Conservation (phyloP, 2,329 filamentous ascomycete species). For the Lachnum nothofagi region DNA sequence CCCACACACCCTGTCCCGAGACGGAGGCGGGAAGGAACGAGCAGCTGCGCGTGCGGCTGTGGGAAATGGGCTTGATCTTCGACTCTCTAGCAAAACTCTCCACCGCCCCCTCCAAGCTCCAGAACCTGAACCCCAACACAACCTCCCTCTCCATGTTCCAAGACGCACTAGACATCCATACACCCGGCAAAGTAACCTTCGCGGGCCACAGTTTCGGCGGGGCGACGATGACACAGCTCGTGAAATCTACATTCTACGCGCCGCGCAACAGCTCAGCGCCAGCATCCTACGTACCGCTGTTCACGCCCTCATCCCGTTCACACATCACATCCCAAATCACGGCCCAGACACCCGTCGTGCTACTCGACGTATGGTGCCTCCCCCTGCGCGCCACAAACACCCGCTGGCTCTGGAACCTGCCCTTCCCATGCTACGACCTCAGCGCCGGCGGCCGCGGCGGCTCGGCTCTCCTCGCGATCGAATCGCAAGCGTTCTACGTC, state of each 20-base stretch:
- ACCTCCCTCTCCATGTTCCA: conserved; percentile 54
- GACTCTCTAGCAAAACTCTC: conserved; percentile 66
- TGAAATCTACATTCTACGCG: conserved; percentile 73
- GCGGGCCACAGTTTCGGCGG: conserved; percentile 79
- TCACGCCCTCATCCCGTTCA: conserved; percentile 51
- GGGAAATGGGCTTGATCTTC: conserved; percentile 70
- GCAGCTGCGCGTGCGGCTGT: conserved; percentile 69
- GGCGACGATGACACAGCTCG: conserved; percentile 66
- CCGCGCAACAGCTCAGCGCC: conserved; percentile 39
- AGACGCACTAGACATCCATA: conserved; percentile 59
- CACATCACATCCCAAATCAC: conserved; percentile 62
- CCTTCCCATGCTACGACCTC: conserved; percentile 61
- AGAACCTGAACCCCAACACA: conserved; percentile 49
- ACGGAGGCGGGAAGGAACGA: conserved; percentile 63
- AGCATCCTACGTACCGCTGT: conserved; percentile 52
- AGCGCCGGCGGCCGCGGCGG: conserved; percentile 46
- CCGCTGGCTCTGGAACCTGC: conserved; percentile 62
- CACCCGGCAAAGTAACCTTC: conserved; percentile 68
- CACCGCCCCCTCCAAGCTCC: conserved; percentile 39
- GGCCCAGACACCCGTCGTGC: conserved; percentile 56
- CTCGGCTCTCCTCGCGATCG: conserved; percentile 60
- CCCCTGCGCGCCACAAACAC: conserved; percentile 62
- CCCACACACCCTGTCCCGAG: conserved; percentile 61
- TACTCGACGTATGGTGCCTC: conserved; percentile 79
- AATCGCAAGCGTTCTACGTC: conserved; percentile 72